phyloP scores from a whole-genome alignment of 495 filamentous ascomycete species.

The Tuber aestivum region DNA sequence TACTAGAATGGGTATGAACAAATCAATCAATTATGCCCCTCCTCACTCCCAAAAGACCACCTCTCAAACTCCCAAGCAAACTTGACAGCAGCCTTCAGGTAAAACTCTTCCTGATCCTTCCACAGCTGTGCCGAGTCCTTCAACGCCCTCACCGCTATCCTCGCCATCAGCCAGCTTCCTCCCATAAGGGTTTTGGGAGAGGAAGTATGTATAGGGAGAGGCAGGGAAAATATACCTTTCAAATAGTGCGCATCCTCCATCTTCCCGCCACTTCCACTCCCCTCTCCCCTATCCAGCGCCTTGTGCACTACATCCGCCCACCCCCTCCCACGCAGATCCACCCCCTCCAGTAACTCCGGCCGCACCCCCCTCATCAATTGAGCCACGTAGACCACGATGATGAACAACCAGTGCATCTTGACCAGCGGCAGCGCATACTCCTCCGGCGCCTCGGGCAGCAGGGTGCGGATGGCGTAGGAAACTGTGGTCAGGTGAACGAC shows the following conservation, averaged over 20 bases:
- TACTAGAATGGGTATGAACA: neutral
- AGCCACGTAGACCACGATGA: slow-evolving; percentile 67
- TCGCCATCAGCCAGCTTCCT: neutral
- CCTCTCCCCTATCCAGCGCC: slow-evolving; percentile 25
- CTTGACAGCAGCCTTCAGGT: slow-evolving; percentile 69
- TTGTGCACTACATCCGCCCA: slow-evolving; percentile 64
- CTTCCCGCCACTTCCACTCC: slow-evolving; percentile 7
- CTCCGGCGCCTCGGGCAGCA: slow-evolving; percentile 70
- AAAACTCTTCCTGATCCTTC: slow-evolving; percentile 72
- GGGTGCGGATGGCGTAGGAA: slow-evolving; percentile 76
- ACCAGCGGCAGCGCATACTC: slow-evolving; percentile 67
- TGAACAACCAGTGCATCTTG: slow-evolving; percentile 82
- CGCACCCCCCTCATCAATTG: slow-evolving; percentile 66
- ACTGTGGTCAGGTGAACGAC: slow-evolving; percentile 72
- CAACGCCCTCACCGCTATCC: slow-evolving; percentile 61
- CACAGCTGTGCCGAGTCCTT: slow-evolving; percentile 70
- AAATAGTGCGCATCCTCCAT: slow-evolving; percentile 30
- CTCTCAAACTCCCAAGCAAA: slow-evolving; percentile 72
- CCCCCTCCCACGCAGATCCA: slow-evolving; percentile 56
- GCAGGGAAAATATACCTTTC: slow-evolving; percentile 19
- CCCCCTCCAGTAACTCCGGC: slow-evolving; percentile 56
- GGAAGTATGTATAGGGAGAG: neutral
- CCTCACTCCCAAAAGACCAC: slow-evolving; percentile 50
- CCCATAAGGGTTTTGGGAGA: neutral
- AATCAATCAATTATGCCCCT: neutral